These are phyloP conservation scores for Curvularia sp. DNA, from an alignment of 2,329 filamentous ascomycete species.

Conservation along the genomic window DNA sequence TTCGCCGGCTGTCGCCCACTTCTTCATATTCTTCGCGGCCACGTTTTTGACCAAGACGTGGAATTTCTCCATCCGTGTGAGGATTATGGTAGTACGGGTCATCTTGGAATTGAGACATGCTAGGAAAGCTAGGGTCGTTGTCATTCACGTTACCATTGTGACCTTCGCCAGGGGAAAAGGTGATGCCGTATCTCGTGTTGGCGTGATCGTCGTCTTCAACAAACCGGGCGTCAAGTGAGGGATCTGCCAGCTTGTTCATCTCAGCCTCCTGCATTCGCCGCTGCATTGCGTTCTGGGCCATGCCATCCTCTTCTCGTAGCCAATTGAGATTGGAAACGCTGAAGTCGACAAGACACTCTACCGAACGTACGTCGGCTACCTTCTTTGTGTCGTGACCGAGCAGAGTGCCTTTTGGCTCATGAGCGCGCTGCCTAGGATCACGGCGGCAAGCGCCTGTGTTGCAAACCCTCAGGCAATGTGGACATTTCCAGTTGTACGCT, in stretches of 20 bases:
- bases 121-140: constrained; percentile 16
- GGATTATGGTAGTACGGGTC: constrained; percentile 37
- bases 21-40: constrained; percentile 37
- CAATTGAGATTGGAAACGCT: constrained; percentile 85
- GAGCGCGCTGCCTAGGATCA: constrained; percentile 72
- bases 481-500: constrained; percentile 83
- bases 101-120: constrained; percentile 18
- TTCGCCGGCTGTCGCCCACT: constrained; percentile 28
- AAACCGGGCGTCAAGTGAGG: constrained; percentile 55
- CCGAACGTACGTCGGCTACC: constrained; percentile 87
- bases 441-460: constrained; percentile 83
- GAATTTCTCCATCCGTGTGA: constrained; percentile 35
- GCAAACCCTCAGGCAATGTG: constrained; percentile 84
- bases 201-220: constrained; percentile 50
- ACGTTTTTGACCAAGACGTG: constrained; percentile 44
- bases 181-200: constrained; percentile 49
- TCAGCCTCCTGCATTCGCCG: constrained; percentile 63
- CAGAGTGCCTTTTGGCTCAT: constrained; percentile 84
- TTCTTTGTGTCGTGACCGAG: constrained; percentile 90
- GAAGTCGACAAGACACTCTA: constrained; percentile 91
- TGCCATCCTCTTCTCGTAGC: constrained; percentile 65
- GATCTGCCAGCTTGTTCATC: constrained; percentile 56
- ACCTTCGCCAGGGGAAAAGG: constrained; percentile 50
- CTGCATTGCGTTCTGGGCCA: constrained; percentile 55
- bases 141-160: constrained; percentile 36